Conservation (phyloP, 1,139 yeast species). For the Pneumocystis oryctolagi region DNA sequence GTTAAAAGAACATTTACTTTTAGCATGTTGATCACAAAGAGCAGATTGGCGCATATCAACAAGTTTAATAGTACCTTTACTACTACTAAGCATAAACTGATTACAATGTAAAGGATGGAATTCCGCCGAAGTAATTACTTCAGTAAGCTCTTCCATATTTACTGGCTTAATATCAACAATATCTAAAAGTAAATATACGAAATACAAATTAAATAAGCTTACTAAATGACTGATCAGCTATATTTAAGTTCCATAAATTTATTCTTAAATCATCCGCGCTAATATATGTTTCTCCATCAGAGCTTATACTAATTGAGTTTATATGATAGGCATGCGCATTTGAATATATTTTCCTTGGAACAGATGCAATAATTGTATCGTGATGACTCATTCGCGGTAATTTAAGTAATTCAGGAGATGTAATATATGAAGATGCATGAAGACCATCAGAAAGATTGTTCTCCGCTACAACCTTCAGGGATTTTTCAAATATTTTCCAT, state of each 20-base stretch:
- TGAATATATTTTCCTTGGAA: conserved; percentile 79
- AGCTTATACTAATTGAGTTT: conserved; percentile 83
- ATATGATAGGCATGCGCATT: conserved; percentile 98
- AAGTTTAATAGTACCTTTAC: conserved; percentile 88
- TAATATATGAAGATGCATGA: conserved; percentile 4
- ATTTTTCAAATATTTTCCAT: conserved; percentile 91
- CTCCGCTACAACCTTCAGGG: conserved; percentile 80
- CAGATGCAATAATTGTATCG: conserved; percentile 88
- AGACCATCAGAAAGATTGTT: conserved; percentile 52
- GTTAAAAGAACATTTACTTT: conserved; percentile 21
- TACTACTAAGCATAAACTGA: conserved; percentile 88
- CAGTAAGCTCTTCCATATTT: conserved; percentile 97
- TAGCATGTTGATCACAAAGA: conserved; percentile 79
- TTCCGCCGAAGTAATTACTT: conserved; percentile 95
- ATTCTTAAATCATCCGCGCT: conserved; percentile 90
- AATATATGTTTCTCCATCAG: conserved; percentile 91
- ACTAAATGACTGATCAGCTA: conserved; percentile 89
- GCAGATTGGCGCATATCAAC: conserved; percentile 96
- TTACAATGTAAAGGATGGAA: conserved; percentile 91
- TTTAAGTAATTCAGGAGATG: conserved; percentile 31
- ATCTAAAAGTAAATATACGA: conserved; percentile 13
- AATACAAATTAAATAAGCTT: background rate
- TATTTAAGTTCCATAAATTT: conserved; percentile 88
- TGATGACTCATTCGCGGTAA: conserved; percentile 81
- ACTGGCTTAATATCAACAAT: conserved; percentile 97